Percentiles rank a stretch among this genome's conserved stretches.
Evolutionary conservation across 441 rosid genomes (phyloP).

Genomic region (Corymbia citriodora): DNA sequence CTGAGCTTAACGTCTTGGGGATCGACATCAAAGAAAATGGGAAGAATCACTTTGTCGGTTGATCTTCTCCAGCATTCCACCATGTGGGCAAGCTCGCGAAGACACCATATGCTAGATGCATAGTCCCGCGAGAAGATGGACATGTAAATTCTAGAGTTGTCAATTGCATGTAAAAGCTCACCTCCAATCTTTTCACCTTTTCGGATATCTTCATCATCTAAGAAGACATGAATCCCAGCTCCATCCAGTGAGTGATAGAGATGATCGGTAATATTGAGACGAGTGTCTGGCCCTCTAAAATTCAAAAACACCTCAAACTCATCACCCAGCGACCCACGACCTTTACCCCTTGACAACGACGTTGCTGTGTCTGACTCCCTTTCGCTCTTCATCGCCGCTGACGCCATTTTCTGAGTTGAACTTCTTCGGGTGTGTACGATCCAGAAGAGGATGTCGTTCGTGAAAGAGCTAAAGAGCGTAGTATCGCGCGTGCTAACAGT

Average conservation of each 20-base stretch:
- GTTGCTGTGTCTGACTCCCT: not conserved
- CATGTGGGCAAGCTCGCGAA: not conserved
- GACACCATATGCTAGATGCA: not conserved
- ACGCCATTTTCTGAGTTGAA: not conserved
- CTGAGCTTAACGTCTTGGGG: not conserved
- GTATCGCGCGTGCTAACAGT: too few species aligned
- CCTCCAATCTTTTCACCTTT: not conserved
- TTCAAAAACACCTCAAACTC: not conserved
- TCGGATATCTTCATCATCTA: not conserved
- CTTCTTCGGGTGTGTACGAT: not conserved
- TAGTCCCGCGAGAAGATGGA: not conserved
- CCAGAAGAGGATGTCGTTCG: not conserved
- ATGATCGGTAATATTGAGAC: not conserved
- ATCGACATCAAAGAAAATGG: not conserved
- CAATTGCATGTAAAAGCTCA: not conserved
- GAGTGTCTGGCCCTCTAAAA: not conserved
- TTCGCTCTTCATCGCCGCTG: too few species aligned
- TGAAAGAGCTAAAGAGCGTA: not conserved
- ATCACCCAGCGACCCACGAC: not conserved
- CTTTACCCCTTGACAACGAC: not conserved
- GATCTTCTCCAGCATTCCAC: not conserved
- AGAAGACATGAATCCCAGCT: not conserved
- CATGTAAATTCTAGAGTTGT: not conserved
- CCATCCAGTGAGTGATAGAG: not conserved
- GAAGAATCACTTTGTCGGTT: not conserved